phyloP scores from a whole-genome alignment of 257 asterid species.

The Ilex asprella region DNA sequence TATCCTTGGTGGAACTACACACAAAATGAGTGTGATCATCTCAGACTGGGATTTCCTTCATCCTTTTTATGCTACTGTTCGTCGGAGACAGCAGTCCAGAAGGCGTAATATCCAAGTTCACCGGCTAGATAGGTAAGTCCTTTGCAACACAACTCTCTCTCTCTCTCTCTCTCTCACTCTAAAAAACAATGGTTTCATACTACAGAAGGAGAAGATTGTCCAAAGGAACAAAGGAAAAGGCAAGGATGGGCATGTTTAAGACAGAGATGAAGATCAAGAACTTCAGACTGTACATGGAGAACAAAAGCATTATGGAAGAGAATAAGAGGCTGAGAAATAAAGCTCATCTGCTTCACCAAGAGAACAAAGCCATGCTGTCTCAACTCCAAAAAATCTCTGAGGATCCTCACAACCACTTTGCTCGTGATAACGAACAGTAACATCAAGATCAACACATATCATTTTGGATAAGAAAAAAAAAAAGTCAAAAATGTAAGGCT shows the following conservation, averaged over 20 bases:
- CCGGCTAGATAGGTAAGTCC: background rate
- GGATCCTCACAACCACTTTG: background rate
- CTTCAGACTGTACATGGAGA: conserved; percentile 28
- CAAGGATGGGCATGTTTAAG: conserved; percentile 17
- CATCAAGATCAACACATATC: too few species aligned
- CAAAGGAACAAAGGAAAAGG: conserved; percentile 11
- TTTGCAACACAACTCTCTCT: background rate
- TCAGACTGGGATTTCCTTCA: conserved; percentile 1
- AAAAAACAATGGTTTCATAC: background rate
- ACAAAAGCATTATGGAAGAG: conserved; percentile 31
- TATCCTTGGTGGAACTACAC: background rate
- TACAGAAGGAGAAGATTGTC: conserved; percentile 12
- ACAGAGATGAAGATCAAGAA: conserved; percentile 25
- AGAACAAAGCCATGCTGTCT: conserved; percentile 22
- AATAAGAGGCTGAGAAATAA: conserved; percentile 24
- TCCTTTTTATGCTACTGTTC: conserved; percentile 4
- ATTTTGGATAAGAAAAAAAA: too few species aligned
- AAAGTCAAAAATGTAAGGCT: too few species aligned
- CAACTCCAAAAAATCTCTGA: conserved; percentile 8
- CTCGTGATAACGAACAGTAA: too few species aligned
- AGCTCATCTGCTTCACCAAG: conserved; percentile 30
- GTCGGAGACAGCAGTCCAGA: background rate
- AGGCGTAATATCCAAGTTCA: conserved; percentile 7
- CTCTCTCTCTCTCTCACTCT: background rate
- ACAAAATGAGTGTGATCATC: background rate